Evolutionary conservation across 371 early-diverging fungal species (phyloP).

Genomic region (Gilbertella persicaria): DNA sequence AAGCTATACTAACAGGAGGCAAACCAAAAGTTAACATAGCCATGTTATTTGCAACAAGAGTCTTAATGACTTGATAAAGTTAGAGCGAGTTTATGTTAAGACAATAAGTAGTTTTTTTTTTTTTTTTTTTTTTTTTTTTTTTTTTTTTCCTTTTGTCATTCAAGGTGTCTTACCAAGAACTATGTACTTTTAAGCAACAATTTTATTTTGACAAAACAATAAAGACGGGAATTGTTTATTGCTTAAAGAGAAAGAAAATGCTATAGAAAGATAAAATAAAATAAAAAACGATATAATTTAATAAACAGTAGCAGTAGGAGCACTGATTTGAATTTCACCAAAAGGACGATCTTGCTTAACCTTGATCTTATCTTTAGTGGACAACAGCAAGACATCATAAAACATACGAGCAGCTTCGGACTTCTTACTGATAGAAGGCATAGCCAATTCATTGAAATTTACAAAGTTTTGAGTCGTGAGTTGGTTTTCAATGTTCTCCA

Average conservation of each 20-base stretch:
- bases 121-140: neutral
- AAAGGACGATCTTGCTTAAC: constrained; percentile 81
- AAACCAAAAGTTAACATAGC: too few relatives aligned
- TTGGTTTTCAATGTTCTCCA: constrained; percentile 29
- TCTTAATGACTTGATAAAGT: too few relatives aligned
- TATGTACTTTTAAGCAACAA: too few relatives aligned
- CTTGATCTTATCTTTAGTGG: constrained; percentile 82
- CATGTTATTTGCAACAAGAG: too few relatives aligned
- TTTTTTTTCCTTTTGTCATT: too few relatives aligned
- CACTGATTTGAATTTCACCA: constrained; percentile 78
- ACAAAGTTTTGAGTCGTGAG: constrained; percentile 7
- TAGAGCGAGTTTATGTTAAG: too few relatives aligned
- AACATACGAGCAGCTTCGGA: constrained; percentile 84
- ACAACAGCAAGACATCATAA: constrained; percentile 89
- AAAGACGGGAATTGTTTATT: too few relatives aligned
- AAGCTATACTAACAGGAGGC: too few relatives aligned
- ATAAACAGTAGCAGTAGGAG: constrained; percentile 16
- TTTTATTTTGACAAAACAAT: too few relatives aligned
- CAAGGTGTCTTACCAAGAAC: too few relatives aligned
- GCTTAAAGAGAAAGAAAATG: too few relatives aligned
- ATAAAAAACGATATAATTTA: neutral
- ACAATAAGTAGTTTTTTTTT: neutral
- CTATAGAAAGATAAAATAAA: too few relatives aligned
- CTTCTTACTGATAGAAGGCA: constrained; percentile 36
- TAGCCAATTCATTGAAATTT: constrained; percentile 33